Conservation (phyloP, 768 basidiomycete species). For the Macrolepiota albuminosa region DNA sequence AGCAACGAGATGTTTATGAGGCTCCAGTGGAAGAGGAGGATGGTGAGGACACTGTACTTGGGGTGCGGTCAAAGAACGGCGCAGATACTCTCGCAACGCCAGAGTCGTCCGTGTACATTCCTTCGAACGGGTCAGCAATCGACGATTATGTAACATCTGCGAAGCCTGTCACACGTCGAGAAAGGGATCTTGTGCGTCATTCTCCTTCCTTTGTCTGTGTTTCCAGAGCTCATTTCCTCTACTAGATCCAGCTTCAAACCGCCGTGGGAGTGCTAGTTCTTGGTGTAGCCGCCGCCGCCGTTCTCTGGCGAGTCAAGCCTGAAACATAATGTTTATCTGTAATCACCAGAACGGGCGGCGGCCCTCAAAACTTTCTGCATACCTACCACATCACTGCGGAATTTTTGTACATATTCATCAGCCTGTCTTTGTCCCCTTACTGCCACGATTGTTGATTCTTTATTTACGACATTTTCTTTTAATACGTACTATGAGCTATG, state of each 20-base stretch:
- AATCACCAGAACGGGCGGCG: neutral
- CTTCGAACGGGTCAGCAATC: conserved; percentile 7
- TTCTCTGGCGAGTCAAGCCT: conserved; percentile 64
- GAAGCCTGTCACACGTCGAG: conserved; percentile 4
- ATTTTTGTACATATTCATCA: conserved; percentile 6
- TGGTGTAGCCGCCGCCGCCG: conserved; percentile 65
- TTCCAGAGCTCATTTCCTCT: neutral
- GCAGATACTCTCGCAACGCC: conserved; percentile 23
- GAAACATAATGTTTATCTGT: conserved; percentile 19
- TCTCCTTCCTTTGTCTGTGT: conserved; percentile 5
- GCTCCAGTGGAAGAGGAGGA: conserved; percentile 21
- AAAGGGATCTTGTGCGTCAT: conserved; percentile 14
- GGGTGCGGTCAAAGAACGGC: conserved; percentile 13
- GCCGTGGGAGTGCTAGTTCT: conserved; percentile 63
- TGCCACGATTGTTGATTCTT: neutral
- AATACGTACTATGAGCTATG: conserved; percentile 2
- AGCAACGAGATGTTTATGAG: conserved; percentile 17
- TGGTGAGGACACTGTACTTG: conserved; percentile 19
- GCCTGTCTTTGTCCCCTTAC: neutral
- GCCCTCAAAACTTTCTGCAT: conserved; percentile 8
- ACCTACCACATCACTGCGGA: neutral
- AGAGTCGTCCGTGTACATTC: conserved; percentile 23
- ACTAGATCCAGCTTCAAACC: conserved; percentile 41
- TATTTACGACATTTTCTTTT: conserved; percentile 4
- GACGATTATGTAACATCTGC: conserved; percentile 1